phyloP scores from a whole-genome alignment of 225 moss, liverwort and hornwort genomes.

The Ulota crispa region DNA sequence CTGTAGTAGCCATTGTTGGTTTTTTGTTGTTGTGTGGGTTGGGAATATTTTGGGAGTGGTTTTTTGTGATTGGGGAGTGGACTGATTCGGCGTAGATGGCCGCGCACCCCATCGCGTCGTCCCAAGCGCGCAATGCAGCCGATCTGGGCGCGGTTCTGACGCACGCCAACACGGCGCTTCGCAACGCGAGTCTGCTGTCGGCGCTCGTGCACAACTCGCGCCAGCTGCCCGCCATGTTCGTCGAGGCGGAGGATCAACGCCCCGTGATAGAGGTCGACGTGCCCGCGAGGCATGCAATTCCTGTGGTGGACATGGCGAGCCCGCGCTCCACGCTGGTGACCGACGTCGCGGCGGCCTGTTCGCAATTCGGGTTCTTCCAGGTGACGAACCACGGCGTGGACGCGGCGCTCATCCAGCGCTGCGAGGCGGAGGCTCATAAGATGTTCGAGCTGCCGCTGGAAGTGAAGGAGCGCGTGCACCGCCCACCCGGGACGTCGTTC shows the following conservation, averaged over 20 bases:
- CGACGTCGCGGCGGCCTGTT: conserved; percentile 39
- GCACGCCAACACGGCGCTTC: conserved; percentile 39
- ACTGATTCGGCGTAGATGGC: conserved; percentile 34
- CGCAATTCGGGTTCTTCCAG: conserved; percentile 75
- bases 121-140: conserved; percentile 34
- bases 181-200: conserved; percentile 40
- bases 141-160: conserved; percentile 34
- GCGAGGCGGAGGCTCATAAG: conserved; percentile 47
- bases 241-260: conserved; percentile 46
- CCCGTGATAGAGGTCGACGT: conserved; percentile 24
- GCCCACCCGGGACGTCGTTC: conserved; percentile 42
- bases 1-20: background rate
- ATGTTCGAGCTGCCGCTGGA: conserved; percentile 71
- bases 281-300: conserved; percentile 18
- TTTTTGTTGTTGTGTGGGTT: background rate
- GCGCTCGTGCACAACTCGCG: conserved; percentile 36
- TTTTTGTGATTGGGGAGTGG: background rate
- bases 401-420: conserved; percentile 30
- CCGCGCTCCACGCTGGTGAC: conserved; percentile 17
- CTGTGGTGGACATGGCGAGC: conserved; percentile 45
- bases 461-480: conserved; percentile 54
- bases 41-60: background rate
- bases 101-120: conserved; percentile 14
- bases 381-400: conserved; percentile 75
- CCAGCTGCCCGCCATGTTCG: conserved; percentile 45